Percentiles rank a stretch among this genome's conserved stretches.
Conservation (phyloP, 768 basidiomycete genomes). For the Boletus pseudopeckii region DNA sequence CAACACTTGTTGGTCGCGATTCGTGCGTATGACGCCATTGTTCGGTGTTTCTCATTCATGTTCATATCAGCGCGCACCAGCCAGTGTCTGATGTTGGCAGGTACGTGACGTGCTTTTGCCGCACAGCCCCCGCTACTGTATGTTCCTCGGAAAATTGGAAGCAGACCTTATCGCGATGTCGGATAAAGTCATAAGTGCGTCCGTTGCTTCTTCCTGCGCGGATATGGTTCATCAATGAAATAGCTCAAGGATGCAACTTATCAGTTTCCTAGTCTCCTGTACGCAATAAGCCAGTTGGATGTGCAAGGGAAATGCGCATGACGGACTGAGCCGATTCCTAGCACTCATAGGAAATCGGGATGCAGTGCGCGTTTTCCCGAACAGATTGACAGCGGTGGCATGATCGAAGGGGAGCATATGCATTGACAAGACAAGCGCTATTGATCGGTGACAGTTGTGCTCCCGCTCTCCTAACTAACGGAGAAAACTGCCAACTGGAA, state of each 20-base stretch:
- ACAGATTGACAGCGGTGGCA: background rate
- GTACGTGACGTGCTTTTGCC: slow-evolving; percentile 1
- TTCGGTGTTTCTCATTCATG: slow-evolving; percentile 11
- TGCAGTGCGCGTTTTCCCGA: too few relatives aligned
- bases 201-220: slow-evolving; percentile 5
- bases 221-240: background rate
- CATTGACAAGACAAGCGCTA: slow-evolving; percentile 8
- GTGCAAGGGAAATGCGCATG: background rate
- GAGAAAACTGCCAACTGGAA: slow-evolving; percentile 1
- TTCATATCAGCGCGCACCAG: slow-evolving; percentile 3
- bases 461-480: background rate
- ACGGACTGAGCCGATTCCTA: background rate
- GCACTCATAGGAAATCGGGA: too few relatives aligned
- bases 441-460: slow-evolving; percentile 3
- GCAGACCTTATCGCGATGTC: slow-evolving; percentile 12
- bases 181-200: background rate
- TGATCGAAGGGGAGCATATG: background rate
- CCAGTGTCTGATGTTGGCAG: background rate
- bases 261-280: too few relatives aligned
- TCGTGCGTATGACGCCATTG: slow-evolving; percentile 12
- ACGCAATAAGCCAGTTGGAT: background rate
- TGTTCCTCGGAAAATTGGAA: slow-evolving; percentile 19
- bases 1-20: background rate
- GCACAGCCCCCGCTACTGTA: slow-evolving; percentile 2
- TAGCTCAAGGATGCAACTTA: background rate